Conservation (phyloP, 179 eudicot genomes). For the Pouteria campechiana region DNA sequence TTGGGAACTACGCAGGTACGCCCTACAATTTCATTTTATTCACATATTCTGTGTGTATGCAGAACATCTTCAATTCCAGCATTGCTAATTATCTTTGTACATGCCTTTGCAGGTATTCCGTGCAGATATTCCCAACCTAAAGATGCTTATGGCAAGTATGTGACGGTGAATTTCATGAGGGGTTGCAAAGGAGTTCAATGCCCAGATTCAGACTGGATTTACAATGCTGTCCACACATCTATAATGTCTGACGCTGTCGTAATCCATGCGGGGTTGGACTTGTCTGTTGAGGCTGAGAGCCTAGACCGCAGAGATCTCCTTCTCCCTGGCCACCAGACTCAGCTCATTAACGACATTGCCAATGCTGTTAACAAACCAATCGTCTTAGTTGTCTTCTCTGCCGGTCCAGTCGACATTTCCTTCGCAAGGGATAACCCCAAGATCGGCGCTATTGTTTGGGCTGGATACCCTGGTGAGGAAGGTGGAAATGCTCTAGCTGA, state of each 20-base stretch:
- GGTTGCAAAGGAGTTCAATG: constrained; percentile 16
- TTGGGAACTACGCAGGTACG: constrained; percentile 24
- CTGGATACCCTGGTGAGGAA: constrained; percentile 35
- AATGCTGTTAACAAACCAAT: constrained; percentile 14
- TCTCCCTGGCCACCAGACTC: constrained; percentile 28
- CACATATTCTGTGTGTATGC: too few species aligned
- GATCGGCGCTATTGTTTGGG: constrained; percentile 30
- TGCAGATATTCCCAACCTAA: constrained; percentile 11
- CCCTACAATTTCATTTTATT: too few species aligned
- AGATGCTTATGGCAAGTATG: constrained; percentile 3
- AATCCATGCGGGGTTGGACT: constrained; percentile 13
- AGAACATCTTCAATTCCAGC: too few species aligned
- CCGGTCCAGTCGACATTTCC: constrained; percentile 26
- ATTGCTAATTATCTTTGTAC: too few species aligned
- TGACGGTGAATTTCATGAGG: neutral
- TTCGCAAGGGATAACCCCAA: constrained; percentile 11
- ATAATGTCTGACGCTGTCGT: constrained; percentile 12
- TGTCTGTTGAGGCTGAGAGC: constrained; percentile 16
- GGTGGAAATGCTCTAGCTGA: constrained; percentile 20
- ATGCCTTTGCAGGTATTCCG: constrained; percentile 4
- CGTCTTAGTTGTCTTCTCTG: constrained; percentile 26
- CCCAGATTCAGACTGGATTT: neutral
- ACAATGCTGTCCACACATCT: constrained; percentile 11
- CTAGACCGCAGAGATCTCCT: constrained; percentile 14
- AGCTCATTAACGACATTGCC: constrained; percentile 20